phyloP scores from a whole-genome alignment of 1,284 basidiomycete genomes.

The Moesziomyces antarcticus region DNA sequence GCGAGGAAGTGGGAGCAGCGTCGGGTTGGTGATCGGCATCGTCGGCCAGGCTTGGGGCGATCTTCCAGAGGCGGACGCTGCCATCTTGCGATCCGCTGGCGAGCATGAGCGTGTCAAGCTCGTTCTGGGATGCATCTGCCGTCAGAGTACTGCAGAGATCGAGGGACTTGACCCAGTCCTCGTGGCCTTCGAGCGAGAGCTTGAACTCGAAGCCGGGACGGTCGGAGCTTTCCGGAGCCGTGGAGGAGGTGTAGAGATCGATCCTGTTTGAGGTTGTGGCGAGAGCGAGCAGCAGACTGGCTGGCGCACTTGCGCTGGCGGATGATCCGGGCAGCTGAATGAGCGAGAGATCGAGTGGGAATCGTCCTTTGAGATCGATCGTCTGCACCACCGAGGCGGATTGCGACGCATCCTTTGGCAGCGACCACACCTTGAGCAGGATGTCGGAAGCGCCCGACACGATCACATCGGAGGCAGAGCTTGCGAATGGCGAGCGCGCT shows the following conservation, averaged over 20 bases:
- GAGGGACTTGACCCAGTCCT: slow-evolving; percentile 65
- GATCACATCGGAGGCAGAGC: slow-evolving; percentile 12
- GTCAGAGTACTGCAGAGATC: slow-evolving; percentile 48
- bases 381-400: slow-evolving; percentile 34
- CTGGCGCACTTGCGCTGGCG: not conserved
- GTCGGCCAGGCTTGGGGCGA: slow-evolving; percentile 15
- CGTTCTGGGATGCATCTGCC: slow-evolving; percentile 3
- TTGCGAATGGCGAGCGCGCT: slow-evolving; percentile 19
- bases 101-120: slow-evolving; percentile 41
- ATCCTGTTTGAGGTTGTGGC: slow-evolving; percentile 59
- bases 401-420: slow-evolving; percentile 10
- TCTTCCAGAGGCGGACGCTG: slow-evolving; percentile 63
- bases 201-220: slow-evolving; percentile 35
- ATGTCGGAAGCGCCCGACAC: slow-evolving; percentile 60
- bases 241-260: slow-evolving; percentile 40
- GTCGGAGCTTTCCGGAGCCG: not conserved
- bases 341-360: slow-evolving; percentile 61
- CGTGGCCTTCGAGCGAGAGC: slow-evolving; percentile 59
- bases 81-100: slow-evolving; percentile 63
- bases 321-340: slow-evolving; percentile 28
- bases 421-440: slow-evolving; percentile 49
- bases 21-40: not conserved
- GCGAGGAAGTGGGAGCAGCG: not conserved
- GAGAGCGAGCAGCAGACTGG: slow-evolving; percentile 51
- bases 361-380: slow-evolving; percentile 47